These are phyloP conservation scores for Moesziomyces antarcticus DNA, from an alignment of 1,284 basidiomycete species.

Conservation along the genomic window DNA sequence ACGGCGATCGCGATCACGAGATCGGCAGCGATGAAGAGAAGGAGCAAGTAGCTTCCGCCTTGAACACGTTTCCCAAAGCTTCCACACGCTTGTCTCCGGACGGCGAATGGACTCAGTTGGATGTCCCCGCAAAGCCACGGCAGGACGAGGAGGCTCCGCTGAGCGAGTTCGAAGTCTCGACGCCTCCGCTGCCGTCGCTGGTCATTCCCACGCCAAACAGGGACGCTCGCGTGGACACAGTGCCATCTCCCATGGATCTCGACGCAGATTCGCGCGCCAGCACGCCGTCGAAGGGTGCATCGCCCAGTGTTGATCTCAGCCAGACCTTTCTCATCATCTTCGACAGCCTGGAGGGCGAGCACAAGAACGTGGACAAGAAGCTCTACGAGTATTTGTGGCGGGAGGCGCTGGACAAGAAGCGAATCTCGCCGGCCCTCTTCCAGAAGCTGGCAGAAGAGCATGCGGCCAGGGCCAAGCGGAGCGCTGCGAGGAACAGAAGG, in stretches of 20 bases:
- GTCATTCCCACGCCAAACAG: constrained; percentile 1
- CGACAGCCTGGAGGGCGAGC: constrained; percentile 83
- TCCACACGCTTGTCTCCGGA: background rate
- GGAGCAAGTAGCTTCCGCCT: constrained; percentile 14
- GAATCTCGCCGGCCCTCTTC: constrained; percentile 49
- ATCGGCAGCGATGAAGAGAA: constrained; percentile 24
- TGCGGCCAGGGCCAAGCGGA: background rate
- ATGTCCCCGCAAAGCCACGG: background rate
- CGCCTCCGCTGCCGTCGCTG: constrained; percentile 11
- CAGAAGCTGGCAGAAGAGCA: constrained; percentile 1
- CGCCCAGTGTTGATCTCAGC: constrained; percentile 6
- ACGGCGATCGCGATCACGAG: constrained; percentile 5
- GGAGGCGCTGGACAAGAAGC: constrained; percentile 84
- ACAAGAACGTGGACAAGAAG: constrained; percentile 75
- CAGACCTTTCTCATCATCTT: constrained; percentile 68
- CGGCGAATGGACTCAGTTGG: background rate
- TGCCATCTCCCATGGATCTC: constrained; percentile 13
- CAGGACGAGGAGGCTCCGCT: background rate
- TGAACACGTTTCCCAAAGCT: background rate
- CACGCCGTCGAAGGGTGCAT: background rate
- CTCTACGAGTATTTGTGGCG: constrained; percentile 78
- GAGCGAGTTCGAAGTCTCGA: constrained; percentile 5
- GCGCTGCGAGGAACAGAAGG: constrained; percentile 2
- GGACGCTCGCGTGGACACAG: background rate
- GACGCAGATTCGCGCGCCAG: constrained; percentile 6